Evolutionary conservation across 208 protist genomes (phyloP), one percentile per base, ranked within the genome.

Genomic region (Leishmania mexicana): DNA sequence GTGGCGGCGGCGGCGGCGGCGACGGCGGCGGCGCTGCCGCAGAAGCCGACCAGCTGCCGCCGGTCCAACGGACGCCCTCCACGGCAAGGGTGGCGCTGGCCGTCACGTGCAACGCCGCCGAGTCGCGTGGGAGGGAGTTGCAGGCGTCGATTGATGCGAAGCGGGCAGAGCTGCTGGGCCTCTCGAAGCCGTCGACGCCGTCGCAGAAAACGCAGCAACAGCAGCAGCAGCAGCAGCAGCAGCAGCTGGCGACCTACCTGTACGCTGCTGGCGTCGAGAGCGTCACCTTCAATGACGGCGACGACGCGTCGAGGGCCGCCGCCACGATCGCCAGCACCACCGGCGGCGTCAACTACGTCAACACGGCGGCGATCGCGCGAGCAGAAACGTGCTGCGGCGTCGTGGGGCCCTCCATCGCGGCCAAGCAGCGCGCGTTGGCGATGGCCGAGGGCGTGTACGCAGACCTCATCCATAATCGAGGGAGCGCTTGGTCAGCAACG

Each of bases 101-200:
- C 31, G 87, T 92, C 31, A 93, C 87, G 47, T 87, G 54, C 78
- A 94, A 91, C 84, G 49, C 17, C 4, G 76, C 81, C 28, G 88
- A 94, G 81, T 89, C 87, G 53, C 42, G 60, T 10, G 60, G 79
- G 42, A 65, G 75, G 31, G 85, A 89, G 72, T 38, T 75, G 73
- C 79, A 85, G 21, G 79, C 76, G 3, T 54, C 81, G 45, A 78
- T 57, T 62, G 72, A 81, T 10, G 76, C 72, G 17, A 60, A 40
- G 47, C 53, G 53, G n/a, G 75, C 62, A 2, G 80, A 72, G 15
- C 47, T 85, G 57, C 65, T 82, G 31, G 70, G 72, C 28, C 24
- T 75, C 24, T 80, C 73, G 6, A 62, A 19, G 31, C 47, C 31
- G 45, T 57, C 78, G n/a, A 10, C 53, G 65, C 15, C 19, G 24